These are phyloP conservation scores for Amylostereum areolatum DNA, from an alignment of 1,284 basidiomycete genomes.

Conservation along the genomic window DNA sequence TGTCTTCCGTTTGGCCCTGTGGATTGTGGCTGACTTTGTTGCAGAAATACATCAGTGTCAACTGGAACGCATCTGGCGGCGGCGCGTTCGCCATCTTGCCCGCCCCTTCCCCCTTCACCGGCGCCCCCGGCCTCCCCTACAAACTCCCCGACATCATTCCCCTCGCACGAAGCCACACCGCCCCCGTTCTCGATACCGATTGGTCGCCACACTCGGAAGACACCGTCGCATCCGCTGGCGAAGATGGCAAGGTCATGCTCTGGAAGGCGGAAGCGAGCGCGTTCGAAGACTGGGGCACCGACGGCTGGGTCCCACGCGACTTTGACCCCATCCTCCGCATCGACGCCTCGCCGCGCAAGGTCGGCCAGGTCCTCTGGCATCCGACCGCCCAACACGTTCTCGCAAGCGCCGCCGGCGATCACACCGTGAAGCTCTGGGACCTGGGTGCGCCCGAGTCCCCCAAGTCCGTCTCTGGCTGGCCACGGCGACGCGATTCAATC, in stretches of 20 bases:
- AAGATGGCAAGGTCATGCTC: constrained; percentile 90
- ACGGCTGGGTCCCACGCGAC: constrained; percentile 79
- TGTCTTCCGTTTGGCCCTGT: constrained; percentile 7
- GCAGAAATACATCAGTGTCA: constrained; percentile 83
- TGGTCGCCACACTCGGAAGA: constrained; percentile 95
- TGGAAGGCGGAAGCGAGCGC: constrained; percentile 73
- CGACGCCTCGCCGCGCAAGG: constrained; percentile 75
- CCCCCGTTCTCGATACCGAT: constrained; percentile 90
- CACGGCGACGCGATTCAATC: constrained; percentile 90
- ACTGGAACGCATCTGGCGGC: constrained; percentile 95
- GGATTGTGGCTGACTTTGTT: neutral
- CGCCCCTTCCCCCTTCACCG: constrained; percentile 68
- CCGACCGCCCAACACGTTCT: constrained; percentile 87
- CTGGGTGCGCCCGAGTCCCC: constrained; percentile 65
- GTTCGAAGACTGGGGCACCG: constrained; percentile 85
- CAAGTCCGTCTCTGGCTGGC: constrained; percentile 57
- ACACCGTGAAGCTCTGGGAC: constrained; percentile 91
- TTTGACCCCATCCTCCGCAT: constrained; percentile 77
- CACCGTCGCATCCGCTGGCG: constrained; percentile 85
- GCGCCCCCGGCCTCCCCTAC: constrained; percentile 51
- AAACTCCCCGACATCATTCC: constrained; percentile 93
- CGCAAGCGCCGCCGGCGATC: constrained; percentile 84
- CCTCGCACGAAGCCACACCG: constrained; percentile 82
- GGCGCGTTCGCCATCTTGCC: constrained; percentile 94
- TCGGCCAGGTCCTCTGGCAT: constrained; percentile 94